Evolutionary conservation across 768 basidiomycete species (phyloP), one percentile per base, ranked within the genome.

Genomic region (Chalciporus pseudorubinellus): DNA sequence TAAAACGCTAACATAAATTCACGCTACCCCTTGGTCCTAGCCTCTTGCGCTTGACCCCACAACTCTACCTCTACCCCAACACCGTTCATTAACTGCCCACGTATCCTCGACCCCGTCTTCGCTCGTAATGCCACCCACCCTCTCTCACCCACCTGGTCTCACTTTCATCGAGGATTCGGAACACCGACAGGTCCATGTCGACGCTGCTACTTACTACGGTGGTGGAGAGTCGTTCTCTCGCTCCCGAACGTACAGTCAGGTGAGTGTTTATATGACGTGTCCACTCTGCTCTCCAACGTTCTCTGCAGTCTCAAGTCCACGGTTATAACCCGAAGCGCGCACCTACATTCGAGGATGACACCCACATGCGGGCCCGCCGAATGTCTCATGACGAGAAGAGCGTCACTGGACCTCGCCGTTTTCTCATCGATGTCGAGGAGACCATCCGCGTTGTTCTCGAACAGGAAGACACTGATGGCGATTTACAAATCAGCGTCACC

Each of bases 391-490:
- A 98, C 66, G 93, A 95, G 73, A 89, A 92, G 72, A 83, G 84
- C 46, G 78, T 83, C 14, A 77, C 85, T 0, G 85, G 80, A 0
- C 90, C 93, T 3, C 77, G 95, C 39, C 86, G 94, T 36, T 98
- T 95, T 74, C 78, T 98, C 45, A 92, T 98, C 51, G 95, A 98
- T 64, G 95, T 98, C 14, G 95, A 98, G 63, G 95, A 98, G 71
- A 99, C 95, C 28, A 93, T 99, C 63, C 86, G 95, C 31, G 84
- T 97, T 50, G 85, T 98, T 10, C 84, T 99, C 24, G 93, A 97
- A 70, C 95, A 98, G 68, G 95, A 99, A 67, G 95, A 99, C 66
- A 98, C 95, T 13, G 93, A 98, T 56, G 89, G 89, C 28, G 92
- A 98, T 69, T 93, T 95, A 66, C 93, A 95, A 70, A 98, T 98